Evolutionary conservation across 2,329 filamentous ascomycete species (phyloP), one percentile per base, ranked within the genome.

Genomic region (Aureobasidium uvarum): DNA sequence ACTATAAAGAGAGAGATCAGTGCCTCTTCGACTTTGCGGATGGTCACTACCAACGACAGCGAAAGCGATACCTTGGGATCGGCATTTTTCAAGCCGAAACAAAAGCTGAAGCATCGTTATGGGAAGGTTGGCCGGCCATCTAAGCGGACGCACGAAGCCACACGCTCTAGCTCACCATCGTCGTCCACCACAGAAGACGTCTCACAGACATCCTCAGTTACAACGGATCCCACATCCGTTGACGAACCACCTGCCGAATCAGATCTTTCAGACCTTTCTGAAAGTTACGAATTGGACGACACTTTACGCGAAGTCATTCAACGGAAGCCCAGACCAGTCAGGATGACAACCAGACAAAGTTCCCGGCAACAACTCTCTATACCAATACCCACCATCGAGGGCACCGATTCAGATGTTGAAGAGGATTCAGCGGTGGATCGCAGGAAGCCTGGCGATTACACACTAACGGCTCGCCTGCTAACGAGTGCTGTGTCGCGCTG

Each of bases 401-500:
- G 46, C 60, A 63, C 48, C 16, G 60, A 63, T 6, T 31, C 58
- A 13, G 58, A 58, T 54, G 28, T 65, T 48, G 58, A 59, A 41
- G 20, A 59, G 23, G 20, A 31, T 23, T 18, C 8, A 39, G 41
- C 54, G 8, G 46, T 67, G 20, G 56, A 52, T 39, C 31, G 79
- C 62, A 69, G 78, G 69, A 71, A 72, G 71, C 80, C 81, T 66
- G 74, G 82, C 71, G 76, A 84, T 77, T 98, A 98, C 77, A 88
- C 91, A 36, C 86, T 94, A 23, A 96, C 92, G 0, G 84, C 87
- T 0, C 81, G 88, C 14, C 83, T 97, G 0, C 85, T 97, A 0
- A 86, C 87, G 0, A 88, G 92, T 68, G 87, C 89, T 79, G 81
- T 92, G 81, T 81, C 92, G 82, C 73, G 85, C 65, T 98, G 93